Conservation (phyloP, 163 green algal genomes). For the Trebouxia gelatinosa region DNA sequence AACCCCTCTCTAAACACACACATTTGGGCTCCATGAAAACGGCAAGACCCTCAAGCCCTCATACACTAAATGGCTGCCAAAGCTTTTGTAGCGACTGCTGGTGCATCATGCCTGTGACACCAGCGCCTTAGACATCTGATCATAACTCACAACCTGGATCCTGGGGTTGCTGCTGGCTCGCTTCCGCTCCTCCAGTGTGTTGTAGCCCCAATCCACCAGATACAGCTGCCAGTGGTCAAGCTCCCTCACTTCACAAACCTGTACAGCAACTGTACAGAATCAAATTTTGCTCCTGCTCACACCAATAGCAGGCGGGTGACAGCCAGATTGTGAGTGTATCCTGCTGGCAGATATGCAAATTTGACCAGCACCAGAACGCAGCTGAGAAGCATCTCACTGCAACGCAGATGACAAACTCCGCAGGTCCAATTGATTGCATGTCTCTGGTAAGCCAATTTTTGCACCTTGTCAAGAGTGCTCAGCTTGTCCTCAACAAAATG, state of each 20-base stretch:
- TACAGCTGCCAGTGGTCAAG: slow-evolving; percentile 82
- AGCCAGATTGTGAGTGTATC: neutral
- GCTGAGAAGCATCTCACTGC: neutral
- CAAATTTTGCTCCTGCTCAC: neutral
- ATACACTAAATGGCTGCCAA: no score
- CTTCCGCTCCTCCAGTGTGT: slow-evolving; percentile 73
- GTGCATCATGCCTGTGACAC: no score
- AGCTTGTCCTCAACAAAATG: slow-evolving; percentile 93
- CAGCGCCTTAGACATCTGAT: slow-evolving; percentile 52
- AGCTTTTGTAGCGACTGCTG: no score
- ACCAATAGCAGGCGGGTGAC: neutral
- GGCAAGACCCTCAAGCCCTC: no score
- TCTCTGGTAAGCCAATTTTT: no score
- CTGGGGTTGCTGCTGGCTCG: slow-evolving; percentile 52
- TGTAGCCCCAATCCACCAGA: slow-evolving; percentile 97
- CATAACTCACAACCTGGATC: slow-evolving; percentile 69
- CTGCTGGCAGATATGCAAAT: neutral
- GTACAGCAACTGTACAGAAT: neutral
- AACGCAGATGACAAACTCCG: neutral
- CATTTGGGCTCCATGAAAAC: no score
- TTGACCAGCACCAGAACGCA: neutral
- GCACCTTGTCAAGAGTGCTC: slow-evolving; percentile 86
- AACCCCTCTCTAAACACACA: no score
- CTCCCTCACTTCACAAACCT: slow-evolving; percentile 62
- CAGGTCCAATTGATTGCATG: neutral